Evolutionary conservation across 2,329 filamentous ascomycete genomes (phyloP).

Genomic region (Teratosphaeria zuluensis): DNA sequence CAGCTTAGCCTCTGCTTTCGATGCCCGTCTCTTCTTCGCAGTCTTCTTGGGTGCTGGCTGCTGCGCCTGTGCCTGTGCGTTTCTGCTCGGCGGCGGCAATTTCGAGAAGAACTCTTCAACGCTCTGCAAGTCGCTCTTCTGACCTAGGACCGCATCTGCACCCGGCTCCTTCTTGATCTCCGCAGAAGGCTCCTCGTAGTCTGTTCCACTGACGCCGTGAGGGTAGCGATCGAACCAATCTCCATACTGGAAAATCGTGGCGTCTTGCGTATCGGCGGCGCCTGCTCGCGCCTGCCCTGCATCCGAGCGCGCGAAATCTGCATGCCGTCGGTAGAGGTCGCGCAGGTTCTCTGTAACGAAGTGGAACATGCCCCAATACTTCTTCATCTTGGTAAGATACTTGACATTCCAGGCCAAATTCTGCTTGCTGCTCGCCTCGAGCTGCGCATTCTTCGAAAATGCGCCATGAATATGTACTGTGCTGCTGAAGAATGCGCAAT

Average conservation of each 20-base stretch:
- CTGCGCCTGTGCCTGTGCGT: constrained; percentile 18
- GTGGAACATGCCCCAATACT: constrained; percentile 97
- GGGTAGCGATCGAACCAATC: constrained; percentile 97
- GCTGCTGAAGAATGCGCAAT: constrained; percentile 85
- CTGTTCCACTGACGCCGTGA: constrained; percentile 74
- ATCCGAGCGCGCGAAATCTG: constrained; percentile 68
- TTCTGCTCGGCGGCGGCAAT: constrained; percentile 50
- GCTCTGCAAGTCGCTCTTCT: constrained; percentile 82
- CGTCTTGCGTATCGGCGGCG: constrained; percentile 28
- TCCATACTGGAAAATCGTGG: constrained; percentile 78
- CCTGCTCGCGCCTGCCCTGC: constrained; percentile 9
- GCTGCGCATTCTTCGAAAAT: constrained; percentile 68
- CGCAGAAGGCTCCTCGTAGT: constrained; percentile 64
- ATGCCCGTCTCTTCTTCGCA: constrained; percentile 23
- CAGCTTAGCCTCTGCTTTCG: constrained; percentile 11
- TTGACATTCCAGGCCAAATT: constrained; percentile 81
- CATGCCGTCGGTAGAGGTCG: constrained; percentile 74
- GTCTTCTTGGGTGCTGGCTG: constrained; percentile 24
- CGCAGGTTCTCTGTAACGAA: constrained; percentile 91
- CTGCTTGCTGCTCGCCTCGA: constrained; percentile 70
- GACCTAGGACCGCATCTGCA: constrained; percentile 79
- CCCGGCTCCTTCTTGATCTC: constrained; percentile 64
- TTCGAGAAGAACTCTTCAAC: constrained; percentile 90
- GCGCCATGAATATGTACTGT: constrained; percentile 91
- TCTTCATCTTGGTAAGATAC: constrained; percentile 90